Evolutionary conservation across 768 basidiomycete species (phyloP).

Genomic region (Agrocybe chaxingu): DNA sequence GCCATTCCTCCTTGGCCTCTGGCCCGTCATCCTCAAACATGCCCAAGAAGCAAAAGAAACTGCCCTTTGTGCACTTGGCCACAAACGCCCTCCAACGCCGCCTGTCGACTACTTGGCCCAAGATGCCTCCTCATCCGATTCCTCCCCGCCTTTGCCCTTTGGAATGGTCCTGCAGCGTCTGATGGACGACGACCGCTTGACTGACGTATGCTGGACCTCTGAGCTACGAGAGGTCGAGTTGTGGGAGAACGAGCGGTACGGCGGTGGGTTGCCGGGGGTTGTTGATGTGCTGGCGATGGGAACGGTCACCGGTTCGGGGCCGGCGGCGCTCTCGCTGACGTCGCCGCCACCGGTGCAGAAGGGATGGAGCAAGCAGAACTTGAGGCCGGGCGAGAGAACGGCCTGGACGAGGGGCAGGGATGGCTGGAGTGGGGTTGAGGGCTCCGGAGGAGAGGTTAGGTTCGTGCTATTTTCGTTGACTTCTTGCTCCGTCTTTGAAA

Average conservation of each 20-base stretch:
- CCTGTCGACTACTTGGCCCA: no score
- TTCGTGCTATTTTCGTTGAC: slow-evolving; percentile 30
- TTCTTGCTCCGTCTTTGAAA: neutral
- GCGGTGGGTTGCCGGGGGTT: slow-evolving; percentile 11
- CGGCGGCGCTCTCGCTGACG: neutral
- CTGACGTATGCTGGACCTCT: slow-evolving; percentile 60
- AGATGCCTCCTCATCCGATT: neutral
- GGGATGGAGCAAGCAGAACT: slow-evolving; percentile 43
- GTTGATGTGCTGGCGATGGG: no score
- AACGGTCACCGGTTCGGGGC: neutral
- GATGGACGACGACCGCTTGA: slow-evolving; percentile 64
- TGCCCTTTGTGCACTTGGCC: neutral
- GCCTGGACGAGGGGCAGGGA: slow-evolving; percentile 74
- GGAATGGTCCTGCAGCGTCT: slow-evolving; percentile 33
- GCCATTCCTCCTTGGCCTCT: neutral
- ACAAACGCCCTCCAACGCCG: no score
- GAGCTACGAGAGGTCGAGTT: slow-evolving; percentile 69
- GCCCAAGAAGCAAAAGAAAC: neutral
- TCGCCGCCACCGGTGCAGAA: slow-evolving; percentile 8
- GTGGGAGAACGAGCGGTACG: slow-evolving; percentile 78
- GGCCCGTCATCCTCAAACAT: slow-evolving; percentile 8
- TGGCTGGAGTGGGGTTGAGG: slow-evolving; percentile 61
- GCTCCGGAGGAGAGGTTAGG: slow-evolving; percentile 58
- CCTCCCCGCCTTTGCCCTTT: slow-evolving; percentile 6
- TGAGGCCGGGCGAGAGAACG: slow-evolving; percentile 44